Conservation (phyloP, 164 flowering plant species). For the Amborella trichopoda region DNA sequence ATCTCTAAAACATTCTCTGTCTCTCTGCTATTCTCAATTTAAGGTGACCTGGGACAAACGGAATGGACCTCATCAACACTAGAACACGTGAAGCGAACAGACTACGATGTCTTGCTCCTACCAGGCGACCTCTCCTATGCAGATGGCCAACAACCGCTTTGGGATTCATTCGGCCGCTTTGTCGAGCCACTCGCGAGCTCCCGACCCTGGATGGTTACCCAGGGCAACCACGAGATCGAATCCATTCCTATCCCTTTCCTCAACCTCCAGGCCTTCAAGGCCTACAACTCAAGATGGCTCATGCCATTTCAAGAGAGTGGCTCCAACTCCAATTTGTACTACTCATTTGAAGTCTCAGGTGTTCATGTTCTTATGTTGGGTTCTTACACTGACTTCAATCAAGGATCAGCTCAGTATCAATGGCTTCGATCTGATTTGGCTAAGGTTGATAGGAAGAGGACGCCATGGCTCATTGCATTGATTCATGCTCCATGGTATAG, state of each 20-base stretch:
- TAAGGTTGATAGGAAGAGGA: slow-evolving; percentile 33
- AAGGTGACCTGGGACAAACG: slow-evolving; percentile 95
- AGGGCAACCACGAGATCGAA: slow-evolving; percentile 84
- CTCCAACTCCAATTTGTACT: slow-evolving; percentile 75
- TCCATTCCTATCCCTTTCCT: slow-evolving; percentile 24
- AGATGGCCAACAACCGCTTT: slow-evolving; percentile 45
- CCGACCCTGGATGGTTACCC: slow-evolving; percentile 86
- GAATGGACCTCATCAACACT: slow-evolving; percentile 80
- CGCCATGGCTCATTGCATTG: slow-evolving; percentile 69
- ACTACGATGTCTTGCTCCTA: slow-evolving; percentile 58
- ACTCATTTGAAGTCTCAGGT: slow-evolving; percentile 72
- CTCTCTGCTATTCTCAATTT: too few species aligned
- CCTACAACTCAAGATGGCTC: slow-evolving; percentile 69
- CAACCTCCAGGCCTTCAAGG: slow-evolving; percentile 36
- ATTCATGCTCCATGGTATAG: slow-evolving; percentile 91
- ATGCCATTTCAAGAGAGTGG: slow-evolving; percentile 76
- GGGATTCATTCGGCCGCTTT: slow-evolving; percentile 86
- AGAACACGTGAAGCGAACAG: slow-evolving; percentile 22
- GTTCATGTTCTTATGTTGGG: slow-evolving; percentile 73
- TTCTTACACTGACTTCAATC: slow-evolving; percentile 55
- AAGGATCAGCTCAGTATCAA: slow-evolving; percentile 47
- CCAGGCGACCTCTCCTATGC: slow-evolving; percentile 90
- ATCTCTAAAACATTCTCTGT: neutral
- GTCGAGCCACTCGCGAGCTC: slow-evolving; percentile 66
- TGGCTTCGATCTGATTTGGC: slow-evolving; percentile 67